phyloP scores from a whole-genome alignment of 208 protist species.

The Wallacemonas sp. region DNA sequence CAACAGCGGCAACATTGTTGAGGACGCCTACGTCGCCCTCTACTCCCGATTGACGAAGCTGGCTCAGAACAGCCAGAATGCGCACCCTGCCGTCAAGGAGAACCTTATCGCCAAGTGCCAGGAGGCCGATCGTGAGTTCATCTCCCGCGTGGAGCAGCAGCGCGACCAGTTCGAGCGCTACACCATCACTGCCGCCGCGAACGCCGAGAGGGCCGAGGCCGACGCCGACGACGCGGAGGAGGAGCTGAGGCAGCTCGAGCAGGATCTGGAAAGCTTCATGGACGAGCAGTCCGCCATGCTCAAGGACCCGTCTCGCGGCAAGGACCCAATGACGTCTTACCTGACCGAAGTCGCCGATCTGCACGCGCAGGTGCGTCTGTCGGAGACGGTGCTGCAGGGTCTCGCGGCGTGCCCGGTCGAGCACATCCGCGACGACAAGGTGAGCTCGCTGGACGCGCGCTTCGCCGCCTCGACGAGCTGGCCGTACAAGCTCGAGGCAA shows the following conservation, averaged over 20 bases:
- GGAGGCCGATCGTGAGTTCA: conserved; percentile 2
- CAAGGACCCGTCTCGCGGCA: conserved; percentile 1
- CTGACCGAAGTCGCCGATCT: conserved; percentile 57
- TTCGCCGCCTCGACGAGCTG: conserved; percentile 47
- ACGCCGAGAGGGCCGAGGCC: conserved; percentile 25
- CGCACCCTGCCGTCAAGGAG: conserved; percentile 7
- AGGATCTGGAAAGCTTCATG: conserved; percentile 21
- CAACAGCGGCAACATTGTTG: neutral
- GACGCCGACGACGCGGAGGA: conserved; percentile 30
- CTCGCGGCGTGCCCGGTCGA: conserved; percentile 43
- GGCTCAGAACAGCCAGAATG: neutral
- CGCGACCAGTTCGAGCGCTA: conserved; percentile 14
- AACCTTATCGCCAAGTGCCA: conserved; percentile 10
- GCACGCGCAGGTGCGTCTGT: conserved; percentile 47
- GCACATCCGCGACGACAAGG: conserved; percentile 50
- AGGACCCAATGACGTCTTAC: conserved; percentile 27
- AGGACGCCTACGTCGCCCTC: conserved; percentile 4
- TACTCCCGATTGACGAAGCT: neutral
- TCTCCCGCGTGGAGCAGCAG: conserved; percentile 2
- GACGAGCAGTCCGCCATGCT: neutral
- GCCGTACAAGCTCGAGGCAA: conserved; percentile 31
- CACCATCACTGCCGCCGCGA: conserved; percentile 16
- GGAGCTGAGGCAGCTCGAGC: conserved; percentile 32
- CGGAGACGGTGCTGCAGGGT: conserved; percentile 42
- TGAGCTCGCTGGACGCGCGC: conserved; percentile 44